phyloP scores from a whole-genome alignment of 2,329 filamentous ascomycete species.

The Aspergillus vadensis region DNA sequence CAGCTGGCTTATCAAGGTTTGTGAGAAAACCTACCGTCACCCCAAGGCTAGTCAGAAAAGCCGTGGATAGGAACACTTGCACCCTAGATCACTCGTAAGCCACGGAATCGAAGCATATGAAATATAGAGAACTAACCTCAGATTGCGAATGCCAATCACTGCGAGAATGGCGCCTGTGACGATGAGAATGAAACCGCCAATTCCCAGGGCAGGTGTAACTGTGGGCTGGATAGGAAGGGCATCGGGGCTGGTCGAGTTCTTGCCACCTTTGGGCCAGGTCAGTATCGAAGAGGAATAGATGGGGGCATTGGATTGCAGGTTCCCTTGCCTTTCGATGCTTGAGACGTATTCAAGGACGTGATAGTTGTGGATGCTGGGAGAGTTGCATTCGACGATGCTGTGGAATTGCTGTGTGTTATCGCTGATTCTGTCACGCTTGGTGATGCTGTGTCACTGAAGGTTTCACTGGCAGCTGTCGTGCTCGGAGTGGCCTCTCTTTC shows the following conservation, averaged over 20 bases:
- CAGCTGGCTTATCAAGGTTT: too few relatives aligned
- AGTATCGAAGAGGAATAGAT: background rate
- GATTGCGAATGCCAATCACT: conserved; percentile 80
- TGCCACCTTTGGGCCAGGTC: conserved; percentile 15
- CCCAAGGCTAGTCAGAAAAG: conserved; percentile 70
- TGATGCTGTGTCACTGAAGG: conserved; percentile 8
- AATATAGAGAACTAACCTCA: conserved; percentile 49
- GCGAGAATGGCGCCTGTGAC: conserved; percentile 69
- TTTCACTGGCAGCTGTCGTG: conserved; percentile 16
- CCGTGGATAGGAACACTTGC: conserved; percentile 78
- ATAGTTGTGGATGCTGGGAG: conserved; percentile 26
- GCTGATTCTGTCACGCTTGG: conserved; percentile 13
- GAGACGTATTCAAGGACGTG: conserved; percentile 28
- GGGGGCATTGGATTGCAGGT: background rate
- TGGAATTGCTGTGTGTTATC: conserved; percentile 15
- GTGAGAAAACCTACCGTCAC: conserved; percentile 57
- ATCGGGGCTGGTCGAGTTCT: conserved; percentile 28
- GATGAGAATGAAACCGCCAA: conserved; percentile 77
- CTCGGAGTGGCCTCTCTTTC: conserved; percentile 9
- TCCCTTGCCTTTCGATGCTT: conserved; percentile 17
- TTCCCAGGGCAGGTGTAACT: conserved; percentile 78
- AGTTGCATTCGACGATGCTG: conserved; percentile 17
- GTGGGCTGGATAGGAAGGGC: conserved; percentile 69
- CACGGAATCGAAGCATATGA: background rate
- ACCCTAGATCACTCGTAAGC: conserved; percentile 47